Conservation (phyloP, 1,284 basidiomycete species). For the Amylostereum chailletii region DNA sequence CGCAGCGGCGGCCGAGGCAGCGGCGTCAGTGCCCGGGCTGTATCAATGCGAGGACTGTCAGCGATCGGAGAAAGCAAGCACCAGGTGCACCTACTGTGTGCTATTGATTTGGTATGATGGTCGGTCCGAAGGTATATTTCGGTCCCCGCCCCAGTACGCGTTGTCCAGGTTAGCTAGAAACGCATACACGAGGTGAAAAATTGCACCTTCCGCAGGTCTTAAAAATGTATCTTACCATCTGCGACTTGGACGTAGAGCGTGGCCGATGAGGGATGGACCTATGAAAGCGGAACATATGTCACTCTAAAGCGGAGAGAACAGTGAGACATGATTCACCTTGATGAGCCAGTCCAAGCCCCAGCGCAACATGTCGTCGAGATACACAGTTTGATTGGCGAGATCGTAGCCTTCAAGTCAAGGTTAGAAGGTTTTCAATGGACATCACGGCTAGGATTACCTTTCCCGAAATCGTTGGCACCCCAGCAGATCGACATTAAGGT, state of each 20-base stretch:
- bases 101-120: conserved; percentile 73
- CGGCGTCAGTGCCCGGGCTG: conserved; percentile 83
- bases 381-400: conserved; percentile 75
- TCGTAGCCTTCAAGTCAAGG: conserved; percentile 56
- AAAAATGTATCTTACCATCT: conserved; percentile 29
- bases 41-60: not conserved
- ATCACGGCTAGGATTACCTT: conserved; percentile 34
- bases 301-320: not conserved
- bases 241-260: conserved; percentile 79
- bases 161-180: conserved; percentile 51
- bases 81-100: conserved; percentile 28
- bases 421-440: conserved; percentile 1
- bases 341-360: conserved; percentile 92
- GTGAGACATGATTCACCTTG: conserved; percentile 40
- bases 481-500: conserved; percentile 80
- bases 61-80: not conserved
- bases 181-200: not conserved
- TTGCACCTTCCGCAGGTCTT: not conserved
- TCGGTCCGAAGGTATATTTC: conserved; percentile 65
- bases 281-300: conserved; percentile 5
- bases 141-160: conserved; percentile 86
- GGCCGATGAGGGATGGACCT: conserved; percentile 74
- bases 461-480: conserved; percentile 79
- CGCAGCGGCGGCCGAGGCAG: conserved; percentile 75
- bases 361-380: conserved; percentile 80